Evolutionary conservation across 192 early-diverging fungal genomes (phyloP).

Genomic region (Haplosporangium gracile): DNA sequence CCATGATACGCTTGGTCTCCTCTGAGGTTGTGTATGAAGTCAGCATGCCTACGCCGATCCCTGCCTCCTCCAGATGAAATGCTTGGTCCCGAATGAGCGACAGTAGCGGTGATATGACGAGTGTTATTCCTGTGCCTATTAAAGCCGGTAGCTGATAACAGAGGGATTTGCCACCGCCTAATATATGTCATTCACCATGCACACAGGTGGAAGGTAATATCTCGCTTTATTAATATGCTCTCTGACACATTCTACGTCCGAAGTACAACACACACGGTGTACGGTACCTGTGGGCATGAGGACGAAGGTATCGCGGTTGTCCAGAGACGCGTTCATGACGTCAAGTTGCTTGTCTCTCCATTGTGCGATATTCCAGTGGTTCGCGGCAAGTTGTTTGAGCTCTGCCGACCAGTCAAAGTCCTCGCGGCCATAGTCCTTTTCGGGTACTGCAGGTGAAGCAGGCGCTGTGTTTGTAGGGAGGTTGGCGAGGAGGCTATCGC

Average conservation of each 20-base stretch:
- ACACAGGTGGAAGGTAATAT: neutral
- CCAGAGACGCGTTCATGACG: constrained; percentile 87
- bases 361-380: constrained; percentile 59
- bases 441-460: neutral
- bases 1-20: constrained; percentile 68
- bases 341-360: constrained; percentile 85
- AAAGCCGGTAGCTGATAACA: constrained; percentile 94
- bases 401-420: constrained; percentile 67
- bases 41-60: constrained; percentile 50
- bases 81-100: constrained; percentile 98
- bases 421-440: constrained; percentile 56
- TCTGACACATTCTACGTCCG: no score
- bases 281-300: constrained; percentile 93
- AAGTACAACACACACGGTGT: neutral
- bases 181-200: neutral
- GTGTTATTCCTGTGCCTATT: constrained; percentile 81
- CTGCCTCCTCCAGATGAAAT: constrained; percentile 70
- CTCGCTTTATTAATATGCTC: neutral
- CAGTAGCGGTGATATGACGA: constrained; percentile 93
- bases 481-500: constrained; percentile 21
- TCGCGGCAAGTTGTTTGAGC: constrained; percentile 51
- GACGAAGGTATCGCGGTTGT: constrained; percentile 89
- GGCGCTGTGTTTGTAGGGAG: neutral
- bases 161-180: constrained; percentile 89
- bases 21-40: constrained; percentile 52